Percentiles rank a stretch among this genome's conserved stretches.
phyloP scores from a whole-genome alignment of 2,329 filamentous ascomycete genomes.

The Aspergillus cejpii region DNA sequence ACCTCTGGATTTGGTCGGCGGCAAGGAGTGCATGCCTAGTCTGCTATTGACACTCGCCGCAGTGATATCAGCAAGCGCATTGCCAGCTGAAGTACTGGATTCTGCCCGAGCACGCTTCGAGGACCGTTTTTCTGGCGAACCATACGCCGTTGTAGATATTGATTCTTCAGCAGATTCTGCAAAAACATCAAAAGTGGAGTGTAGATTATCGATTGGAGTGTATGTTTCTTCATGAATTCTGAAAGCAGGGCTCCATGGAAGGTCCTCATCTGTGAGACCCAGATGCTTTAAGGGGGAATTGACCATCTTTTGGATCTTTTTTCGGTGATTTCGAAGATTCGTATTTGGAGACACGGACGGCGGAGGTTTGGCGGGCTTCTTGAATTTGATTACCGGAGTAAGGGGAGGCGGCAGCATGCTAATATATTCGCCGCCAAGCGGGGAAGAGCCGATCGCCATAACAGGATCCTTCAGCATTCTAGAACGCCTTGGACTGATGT shows the following conservation, averaged over 20 bases:
- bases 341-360: constrained; percentile 88
- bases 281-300: constrained; percentile 61
- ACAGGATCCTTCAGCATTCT: constrained; percentile 38
- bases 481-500: constrained; percentile 62
- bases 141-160: constrained; percentile 36
- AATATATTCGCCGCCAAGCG: constrained; percentile 53
- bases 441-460: constrained; percentile 56
- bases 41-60: constrained; percentile 34
- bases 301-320: constrained; percentile 72
- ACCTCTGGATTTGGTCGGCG: constrained; percentile 29
- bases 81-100: constrained; percentile 44
- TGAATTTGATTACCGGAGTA: constrained; percentile 78
- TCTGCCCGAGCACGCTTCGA: constrained; percentile 47
- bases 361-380: constrained; percentile 56
- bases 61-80: constrained; percentile 45
- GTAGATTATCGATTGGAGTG: constrained; percentile 38
- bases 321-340: constrained; percentile 79
- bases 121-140: constrained; percentile 52
- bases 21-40: constrained; percentile 29
- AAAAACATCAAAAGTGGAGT: constrained; percentile 53
- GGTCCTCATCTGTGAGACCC: constrained; percentile 37
- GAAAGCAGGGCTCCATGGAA: constrained; percentile 46
- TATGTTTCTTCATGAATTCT: constrained; percentile 46
- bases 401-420: constrained; percentile 65
- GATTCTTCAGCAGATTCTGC: constrained; percentile 37